phyloP scores from a whole-genome alignment of 192 early-diverging fungal species.

The Phycomyces nitens region DNA sequence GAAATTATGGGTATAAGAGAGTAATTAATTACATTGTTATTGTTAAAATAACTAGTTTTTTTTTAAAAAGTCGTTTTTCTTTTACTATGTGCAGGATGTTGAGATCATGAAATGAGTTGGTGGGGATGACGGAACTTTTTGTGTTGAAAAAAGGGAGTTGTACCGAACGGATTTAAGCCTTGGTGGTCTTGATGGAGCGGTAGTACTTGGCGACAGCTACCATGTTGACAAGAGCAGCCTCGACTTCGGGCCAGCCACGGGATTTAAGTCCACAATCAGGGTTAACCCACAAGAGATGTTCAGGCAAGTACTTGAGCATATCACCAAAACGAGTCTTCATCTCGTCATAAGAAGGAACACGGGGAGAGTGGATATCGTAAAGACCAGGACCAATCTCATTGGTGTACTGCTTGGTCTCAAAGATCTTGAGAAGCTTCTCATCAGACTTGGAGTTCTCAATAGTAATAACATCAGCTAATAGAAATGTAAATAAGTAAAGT shows the following conservation, averaged over 20 bases:
- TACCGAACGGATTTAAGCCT: neutral
- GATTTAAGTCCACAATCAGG: constrained; percentile 98
- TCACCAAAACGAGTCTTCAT: constrained; percentile 80
- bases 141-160: neutral
- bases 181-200: constrained; percentile 37
- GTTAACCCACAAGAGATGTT: constrained; percentile 88
- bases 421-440: constrained; percentile 88
- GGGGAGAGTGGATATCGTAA: constrained; percentile 98
- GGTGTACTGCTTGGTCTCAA: constrained; percentile 78
- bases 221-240: constrained; percentile 84
- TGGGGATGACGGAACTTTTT: no score
- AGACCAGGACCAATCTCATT: constrained; percentile 95
- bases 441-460: constrained; percentile 99
- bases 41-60: no score
- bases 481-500: no score
- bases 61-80: no score
- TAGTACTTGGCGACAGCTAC: constrained; percentile 70
- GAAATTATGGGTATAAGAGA: no score
- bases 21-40: no score
- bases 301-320: constrained; percentile 83
- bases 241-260: constrained; percentile 91
- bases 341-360: constrained; percentile 86
- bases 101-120: no score
- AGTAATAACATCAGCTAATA: constrained; percentile 85
- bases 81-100: no score